A percentile compares a stretch with the other conserved stretches of the same genome.
Conservation (phyloP, 768 basidiomycete species). For the Mycena venus region DNA sequence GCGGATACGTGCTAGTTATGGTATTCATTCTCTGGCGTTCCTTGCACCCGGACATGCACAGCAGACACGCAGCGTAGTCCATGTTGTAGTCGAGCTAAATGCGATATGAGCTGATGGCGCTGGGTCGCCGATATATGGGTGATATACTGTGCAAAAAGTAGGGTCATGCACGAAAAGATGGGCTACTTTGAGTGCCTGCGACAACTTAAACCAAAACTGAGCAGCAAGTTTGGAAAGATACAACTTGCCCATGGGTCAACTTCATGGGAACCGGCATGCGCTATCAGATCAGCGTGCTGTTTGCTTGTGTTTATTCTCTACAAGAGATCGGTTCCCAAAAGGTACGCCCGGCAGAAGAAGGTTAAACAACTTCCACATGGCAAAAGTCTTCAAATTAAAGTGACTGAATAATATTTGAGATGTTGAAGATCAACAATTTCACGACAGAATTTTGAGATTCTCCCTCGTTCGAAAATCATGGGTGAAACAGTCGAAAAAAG, state of each 20-base stretch:
- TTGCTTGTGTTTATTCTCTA: too few relatives aligned
- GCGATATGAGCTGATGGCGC: conserved; percentile 13
- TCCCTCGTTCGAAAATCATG: too few relatives aligned
- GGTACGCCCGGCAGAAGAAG: too few relatives aligned
- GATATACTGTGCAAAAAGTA: background rate
- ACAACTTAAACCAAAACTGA: conserved; percentile 4
- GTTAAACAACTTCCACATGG: too few relatives aligned
- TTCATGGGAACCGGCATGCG: too few relatives aligned
- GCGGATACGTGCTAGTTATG: conserved; percentile 19
- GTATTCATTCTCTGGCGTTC: background rate
- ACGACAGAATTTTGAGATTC: too few relatives aligned
- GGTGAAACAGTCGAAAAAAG: too few relatives aligned
- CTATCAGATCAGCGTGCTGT: too few relatives aligned
- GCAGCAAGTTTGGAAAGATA: conserved; percentile 4
- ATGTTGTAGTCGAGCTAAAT: background rate
- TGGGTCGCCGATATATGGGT: conserved; percentile 2
- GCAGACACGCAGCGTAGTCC: conserved; percentile 10
- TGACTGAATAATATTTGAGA: too few relatives aligned
- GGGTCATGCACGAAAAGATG: conserved; percentile 6
- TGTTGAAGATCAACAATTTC: too few relatives aligned
- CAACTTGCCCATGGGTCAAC: background rate
- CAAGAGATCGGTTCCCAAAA: too few relatives aligned
- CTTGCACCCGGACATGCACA: background rate
- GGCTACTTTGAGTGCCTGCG: conserved; percentile 8
- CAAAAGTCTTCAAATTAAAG: too few relatives aligned